phyloP scores from a whole-genome alignment of 257 asterid species.

The Euphrasia confusa region DNA sequence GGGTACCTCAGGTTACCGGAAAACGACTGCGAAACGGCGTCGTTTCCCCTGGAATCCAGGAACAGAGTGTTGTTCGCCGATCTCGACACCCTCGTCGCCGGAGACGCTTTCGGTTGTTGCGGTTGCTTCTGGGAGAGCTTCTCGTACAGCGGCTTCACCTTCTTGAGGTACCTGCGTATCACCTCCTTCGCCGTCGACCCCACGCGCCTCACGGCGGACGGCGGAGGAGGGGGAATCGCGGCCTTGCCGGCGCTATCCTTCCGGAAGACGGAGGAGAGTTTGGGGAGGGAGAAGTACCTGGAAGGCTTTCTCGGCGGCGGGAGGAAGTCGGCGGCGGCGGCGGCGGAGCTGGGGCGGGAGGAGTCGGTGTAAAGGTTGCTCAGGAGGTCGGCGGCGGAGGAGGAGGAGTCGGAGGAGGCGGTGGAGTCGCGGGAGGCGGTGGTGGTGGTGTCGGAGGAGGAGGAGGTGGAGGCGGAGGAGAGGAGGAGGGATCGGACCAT shows the following conservation, averaged over 20 bases:
- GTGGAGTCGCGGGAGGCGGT: conserved; percentile 85
- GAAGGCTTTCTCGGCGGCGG: conserved; percentile 14
- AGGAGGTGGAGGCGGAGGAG: conserved; percentile 63
- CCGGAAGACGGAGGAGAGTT: conserved; percentile 57
- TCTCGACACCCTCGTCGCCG: neutral
- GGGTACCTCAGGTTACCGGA: conserved; percentile 73
- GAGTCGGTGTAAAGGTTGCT: conserved; percentile 56
- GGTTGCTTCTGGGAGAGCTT: conserved; percentile 56
- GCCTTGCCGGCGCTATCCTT: conserved; percentile 28
- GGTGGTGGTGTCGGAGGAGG: conserved; percentile 74
- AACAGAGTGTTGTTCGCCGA: conserved; percentile 16
- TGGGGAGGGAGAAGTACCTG: conserved; percentile 61
- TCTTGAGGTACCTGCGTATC: conserved; percentile 60
- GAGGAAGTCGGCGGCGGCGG: conserved; percentile 63
- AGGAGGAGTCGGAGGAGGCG: conserved; percentile 43
- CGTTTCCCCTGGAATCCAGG: conserved; percentile 1
- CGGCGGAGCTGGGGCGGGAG: conserved; percentile 70
- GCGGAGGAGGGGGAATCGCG: neutral
- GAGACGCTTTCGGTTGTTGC: neutral
- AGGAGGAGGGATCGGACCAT: conserved; percentile 71
- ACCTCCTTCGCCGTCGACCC: conserved; percentile 65
- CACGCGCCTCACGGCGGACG: conserved; percentile 45
- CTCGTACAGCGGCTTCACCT: conserved; percentile 73
- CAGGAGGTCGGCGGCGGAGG: conserved; percentile 48
- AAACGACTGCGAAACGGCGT: conserved; percentile 38